These are phyloP conservation scores for Eucalyptus globulus DNA, from an alignment of 345 rosid genomes.

Conservation along the genomic window DNA sequence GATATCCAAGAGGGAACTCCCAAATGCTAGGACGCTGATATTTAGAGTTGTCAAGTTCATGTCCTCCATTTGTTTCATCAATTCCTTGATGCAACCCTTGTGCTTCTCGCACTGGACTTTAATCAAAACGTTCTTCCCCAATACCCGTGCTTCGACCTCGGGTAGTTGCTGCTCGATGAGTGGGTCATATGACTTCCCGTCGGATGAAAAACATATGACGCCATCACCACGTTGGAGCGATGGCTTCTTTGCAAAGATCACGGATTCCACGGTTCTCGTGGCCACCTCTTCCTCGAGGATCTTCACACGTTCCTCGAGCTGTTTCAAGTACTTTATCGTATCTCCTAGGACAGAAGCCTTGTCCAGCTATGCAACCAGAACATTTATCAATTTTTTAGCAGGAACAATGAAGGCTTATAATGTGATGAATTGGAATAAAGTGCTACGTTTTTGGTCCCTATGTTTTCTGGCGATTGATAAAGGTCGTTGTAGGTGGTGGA, in stretches of 20 bases:
- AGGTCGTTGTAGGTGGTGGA: not conserved
- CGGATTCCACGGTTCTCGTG: slow-evolving; percentile 46
- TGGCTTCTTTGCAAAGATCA: slow-evolving; percentile 12
- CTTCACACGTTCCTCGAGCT: slow-evolving; percentile 50
- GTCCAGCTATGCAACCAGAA: slow-evolving; percentile 23
- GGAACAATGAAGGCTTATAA: not conserved
- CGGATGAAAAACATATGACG: slow-evolving; percentile 14
- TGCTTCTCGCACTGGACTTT: slow-evolving; percentile 52
- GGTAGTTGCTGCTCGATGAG: slow-evolving; percentile 27
- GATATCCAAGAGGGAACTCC: slow-evolving; percentile 46
- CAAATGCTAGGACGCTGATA: slow-evolving; percentile 51
- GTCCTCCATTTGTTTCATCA: slow-evolving; percentile 35
- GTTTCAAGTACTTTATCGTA: slow-evolving; percentile 52
- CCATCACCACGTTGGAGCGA: not conserved
- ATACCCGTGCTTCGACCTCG: slow-evolving; percentile 51
- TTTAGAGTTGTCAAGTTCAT: slow-evolving; percentile 35
- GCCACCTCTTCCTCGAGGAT: slow-evolving; percentile 35
- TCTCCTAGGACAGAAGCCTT: slow-evolving; percentile 73
- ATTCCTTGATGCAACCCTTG: slow-evolving; percentile 24
- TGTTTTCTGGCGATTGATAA: not conserved
- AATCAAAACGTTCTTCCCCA: slow-evolving; percentile 43
- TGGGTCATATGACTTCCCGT: not conserved
- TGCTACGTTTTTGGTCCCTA: not conserved
- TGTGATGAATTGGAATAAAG: not conserved
- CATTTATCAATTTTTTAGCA: not conserved